Base-by-base conservation (phyloP, 139 green algal genomes). In the Chlamydomonas urium region DNA sequence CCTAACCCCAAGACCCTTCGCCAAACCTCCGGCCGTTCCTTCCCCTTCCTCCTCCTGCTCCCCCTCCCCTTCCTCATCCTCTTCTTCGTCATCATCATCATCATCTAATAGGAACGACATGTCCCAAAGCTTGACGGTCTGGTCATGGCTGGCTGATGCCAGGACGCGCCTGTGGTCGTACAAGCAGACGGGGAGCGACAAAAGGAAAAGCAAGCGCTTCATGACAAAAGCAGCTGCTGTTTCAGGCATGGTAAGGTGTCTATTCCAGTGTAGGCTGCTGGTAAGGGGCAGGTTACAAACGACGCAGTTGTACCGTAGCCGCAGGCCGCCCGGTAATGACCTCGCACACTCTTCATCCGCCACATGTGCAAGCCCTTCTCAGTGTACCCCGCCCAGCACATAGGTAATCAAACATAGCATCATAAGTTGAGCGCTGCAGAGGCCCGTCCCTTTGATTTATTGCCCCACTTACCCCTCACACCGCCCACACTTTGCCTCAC, bases 91-190 rank as follows among this genome's bases (percentile, higher is more conserved):
- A 1, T 80, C 83, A 0, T 76, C 80, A 10, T 83, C 83, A 28
- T 90, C 85, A 1, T 86, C 81, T 4, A 78, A 59, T 38, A 93
- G 70, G 0, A 82, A 17, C 0, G 66, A 65, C 66, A 93, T 34
- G 66, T 93, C 86, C 90, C 90, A 96, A 19, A 97, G 66, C 82
- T 87, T 90, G 6, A 98, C 80, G 1, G 65, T 84, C 38, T 86
- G 75, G 76, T 96, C 90, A 61, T 97, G 91, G 0, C 84, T 92
- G 1, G 79, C 79, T 61, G 82, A 93, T 0, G 88, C 90, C 23
- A 96, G 81, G 48, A 90, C 47, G 2, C 62, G 56, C 48, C 72
- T 81, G 66, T n/a, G n/a, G n/a, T n/a, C n/a, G n/a, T n/a, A n/a
- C n/a, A n/a, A n/a, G n/a, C n/a, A n/a, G n/a, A n/a, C n/a, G n/a